phyloP scores from a whole-genome alignment of 2,329 filamentous ascomycete genomes.

The Xylaria sp. region DNA sequence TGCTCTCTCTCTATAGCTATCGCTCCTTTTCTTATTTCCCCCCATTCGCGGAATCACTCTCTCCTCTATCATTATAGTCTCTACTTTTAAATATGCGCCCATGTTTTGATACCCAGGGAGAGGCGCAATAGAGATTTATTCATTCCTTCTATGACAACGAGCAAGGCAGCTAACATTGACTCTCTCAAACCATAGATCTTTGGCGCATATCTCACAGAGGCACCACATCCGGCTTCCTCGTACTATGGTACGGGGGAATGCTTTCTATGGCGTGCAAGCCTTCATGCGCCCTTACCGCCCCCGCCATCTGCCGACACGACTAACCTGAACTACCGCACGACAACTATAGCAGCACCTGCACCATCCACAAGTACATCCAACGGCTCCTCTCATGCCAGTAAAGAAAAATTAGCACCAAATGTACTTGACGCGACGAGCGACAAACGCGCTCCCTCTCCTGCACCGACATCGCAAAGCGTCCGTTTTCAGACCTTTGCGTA shows the following conservation, averaged over 20 bases:
- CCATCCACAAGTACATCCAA: conserved; percentile 18
- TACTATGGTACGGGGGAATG: conserved; percentile 98
- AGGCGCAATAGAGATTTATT: not conserved
- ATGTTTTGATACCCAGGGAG: not conserved
- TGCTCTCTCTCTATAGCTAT: not conserved
- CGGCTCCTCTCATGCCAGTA: conserved; percentile 31
- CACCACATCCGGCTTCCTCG: conserved; percentile 80
- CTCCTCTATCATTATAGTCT: not conserved
- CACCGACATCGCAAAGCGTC: conserved; percentile 70
- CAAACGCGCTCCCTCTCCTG: conserved; percentile 38
- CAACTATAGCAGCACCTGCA: conserved; percentile 52
- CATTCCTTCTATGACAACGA: not conserved
- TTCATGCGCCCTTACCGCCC: conserved; percentile 74
- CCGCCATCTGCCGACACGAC: conserved; percentile 70
- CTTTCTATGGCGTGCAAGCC: conserved; percentile 85
- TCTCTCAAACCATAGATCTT: conserved; percentile 68
- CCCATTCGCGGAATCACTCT: no score
- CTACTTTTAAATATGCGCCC: not conserved
- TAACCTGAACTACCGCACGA: conserved; percentile 57
- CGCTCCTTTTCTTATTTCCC: not conserved
- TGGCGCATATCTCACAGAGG: conserved; percentile 92
- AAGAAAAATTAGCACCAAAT: conserved; percentile 51
- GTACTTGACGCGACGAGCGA: conserved; percentile 44
- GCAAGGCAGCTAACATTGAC: conserved; percentile 27
- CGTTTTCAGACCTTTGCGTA: conserved; percentile 98